Evolutionary conservation across 208 protist genomes (phyloP).

Genomic region (Wallacemonas collosoma): DNA sequence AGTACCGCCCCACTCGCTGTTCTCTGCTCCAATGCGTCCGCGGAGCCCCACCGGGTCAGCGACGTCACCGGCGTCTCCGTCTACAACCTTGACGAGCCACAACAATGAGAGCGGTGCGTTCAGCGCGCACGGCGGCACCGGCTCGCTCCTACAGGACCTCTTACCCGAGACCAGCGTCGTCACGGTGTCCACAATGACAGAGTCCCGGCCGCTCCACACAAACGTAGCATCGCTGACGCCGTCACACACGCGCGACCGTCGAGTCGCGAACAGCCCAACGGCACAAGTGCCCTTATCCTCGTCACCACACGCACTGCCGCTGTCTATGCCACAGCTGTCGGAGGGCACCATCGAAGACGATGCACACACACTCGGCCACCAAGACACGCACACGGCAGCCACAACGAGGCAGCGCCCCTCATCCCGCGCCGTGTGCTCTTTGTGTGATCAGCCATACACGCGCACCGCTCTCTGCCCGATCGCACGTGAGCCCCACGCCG

Average conservation of each 20-base stretch:
- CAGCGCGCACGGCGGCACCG: background rate
- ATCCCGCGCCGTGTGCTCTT: slow-evolving; percentile 36
- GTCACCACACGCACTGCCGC: slow-evolving; percentile 9
- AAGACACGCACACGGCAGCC: too few relatives aligned
- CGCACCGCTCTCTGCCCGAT: slow-evolving; percentile 31
- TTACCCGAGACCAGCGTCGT: slow-evolving; percentile 11
- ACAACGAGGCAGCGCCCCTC: background rate
- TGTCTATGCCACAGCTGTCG: slow-evolving; percentile 10
- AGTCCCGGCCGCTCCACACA: slow-evolving; percentile 16
- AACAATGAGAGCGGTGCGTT: slow-evolving; percentile 1
- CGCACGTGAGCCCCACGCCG: slow-evolving; percentile 26
- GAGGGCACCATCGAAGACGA: background rate
- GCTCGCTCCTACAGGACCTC: slow-evolving; percentile 8
- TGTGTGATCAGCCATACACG: slow-evolving; percentile 39
- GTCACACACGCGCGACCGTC: background rate
- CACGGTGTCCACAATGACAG: slow-evolving; percentile 15
- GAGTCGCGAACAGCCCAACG: too few relatives aligned
- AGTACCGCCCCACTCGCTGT: too few relatives aligned
- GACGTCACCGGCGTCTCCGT: background rate
- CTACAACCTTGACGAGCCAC: background rate
- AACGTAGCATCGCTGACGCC: slow-evolving; percentile 3
- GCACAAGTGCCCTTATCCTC: background rate
- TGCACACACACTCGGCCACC: background rate
- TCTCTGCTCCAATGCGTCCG: too few relatives aligned
- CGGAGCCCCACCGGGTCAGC: background rate